phyloP scores from a whole-genome alignment of 169 alveolate genomes.

The Plasmodium inui region DNA sequence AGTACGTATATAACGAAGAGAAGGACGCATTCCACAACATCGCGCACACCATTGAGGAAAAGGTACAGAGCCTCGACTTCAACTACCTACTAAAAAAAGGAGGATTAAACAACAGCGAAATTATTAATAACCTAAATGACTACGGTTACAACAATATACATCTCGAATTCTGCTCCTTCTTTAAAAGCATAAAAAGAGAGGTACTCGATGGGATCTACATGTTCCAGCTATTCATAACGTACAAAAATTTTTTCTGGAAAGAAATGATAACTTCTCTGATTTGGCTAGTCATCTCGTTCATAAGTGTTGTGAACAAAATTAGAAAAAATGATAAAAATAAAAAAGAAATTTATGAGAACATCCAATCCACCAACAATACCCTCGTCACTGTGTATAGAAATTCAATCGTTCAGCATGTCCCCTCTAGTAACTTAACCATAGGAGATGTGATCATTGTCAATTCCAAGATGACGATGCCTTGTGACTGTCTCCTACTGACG shows the following conservation, averaged over 20 bases:
- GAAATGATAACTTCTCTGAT: constrained; percentile 84
- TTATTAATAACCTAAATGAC: constrained; percentile 76
- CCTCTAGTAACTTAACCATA: constrained; percentile 82
- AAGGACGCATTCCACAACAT: constrained; percentile 79
- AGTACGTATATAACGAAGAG: constrained; percentile 79
- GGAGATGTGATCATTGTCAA: constrained; percentile 87
- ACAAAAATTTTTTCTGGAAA: constrained; percentile 84
- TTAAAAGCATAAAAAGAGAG: constrained; percentile 81
- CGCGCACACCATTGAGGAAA: constrained; percentile 73
- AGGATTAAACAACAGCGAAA: constrained; percentile 84
- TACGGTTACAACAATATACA: constrained; percentile 81
- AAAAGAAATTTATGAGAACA: constrained; percentile 79
- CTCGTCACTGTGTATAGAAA: constrained; percentile 82
- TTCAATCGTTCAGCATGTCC: constrained; percentile 79
- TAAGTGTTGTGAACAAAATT: constrained; percentile 82
- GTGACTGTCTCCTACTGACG: constrained; percentile 88
- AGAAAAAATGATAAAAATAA: constrained; percentile 83
- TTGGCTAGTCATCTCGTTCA: constrained; percentile 80
- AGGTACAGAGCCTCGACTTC: constrained; percentile 79
- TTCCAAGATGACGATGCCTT: constrained; percentile 85
- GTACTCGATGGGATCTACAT: constrained; percentile 83
- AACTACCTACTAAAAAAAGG: constrained; percentile 82
- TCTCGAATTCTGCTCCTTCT: constrained; percentile 77
- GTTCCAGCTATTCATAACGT: constrained; percentile 83
- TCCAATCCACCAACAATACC: constrained; percentile 75